These are phyloP conservation scores for Tanacetum coccineum DNA, from an alignment of 129 eudicot species.

Conservation along the genomic window DNA sequence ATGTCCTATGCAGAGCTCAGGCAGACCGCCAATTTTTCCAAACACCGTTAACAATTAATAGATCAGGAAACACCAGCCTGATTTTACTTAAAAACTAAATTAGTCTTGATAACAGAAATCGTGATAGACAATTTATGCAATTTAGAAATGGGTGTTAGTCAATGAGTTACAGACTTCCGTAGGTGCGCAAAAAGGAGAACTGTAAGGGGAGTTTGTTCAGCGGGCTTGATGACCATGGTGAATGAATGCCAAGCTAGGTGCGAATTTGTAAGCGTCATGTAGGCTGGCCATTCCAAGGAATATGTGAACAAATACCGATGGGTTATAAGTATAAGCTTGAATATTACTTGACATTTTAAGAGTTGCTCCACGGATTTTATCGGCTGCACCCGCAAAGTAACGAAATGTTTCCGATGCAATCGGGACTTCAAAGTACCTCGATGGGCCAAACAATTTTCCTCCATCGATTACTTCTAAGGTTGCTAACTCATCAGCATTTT, in stretches of 20 bases:
- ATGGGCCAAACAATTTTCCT: conserved; percentile 46
- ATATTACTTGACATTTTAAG: conserved; percentile 69
- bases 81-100: not conserved
- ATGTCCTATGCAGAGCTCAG: conserved; percentile 81
- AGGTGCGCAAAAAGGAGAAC: conserved; percentile 67
- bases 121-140: not conserved
- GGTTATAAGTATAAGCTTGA: conserved; percentile 87
- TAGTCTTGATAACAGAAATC: not conserved
- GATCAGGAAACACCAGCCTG: conserved; percentile 86
- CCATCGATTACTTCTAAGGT: conserved; percentile 61
- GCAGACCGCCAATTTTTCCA: conserved; percentile 74
- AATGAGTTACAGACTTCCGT: conserved; percentile 46
- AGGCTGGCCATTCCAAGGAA: conserved; percentile 80
- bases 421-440: conserved; percentile 43
- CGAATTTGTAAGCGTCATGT: conserved; percentile 56
- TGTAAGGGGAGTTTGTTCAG: conserved; percentile 80
- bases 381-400: conserved; percentile 95
- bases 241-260: conserved; percentile 91
- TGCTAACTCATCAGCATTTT: conserved; percentile 63
- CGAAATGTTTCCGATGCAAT: conserved; percentile 42
- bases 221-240: conserved; percentile 84
- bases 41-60: conserved; percentile 67
- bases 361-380: conserved; percentile 79
- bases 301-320: conserved; percentile 77
- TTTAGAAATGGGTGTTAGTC: not conserved